phyloP scores from a whole-genome alignment of 2,329 filamentous ascomycete genomes.

The Cordyceps fumosorosea region DNA sequence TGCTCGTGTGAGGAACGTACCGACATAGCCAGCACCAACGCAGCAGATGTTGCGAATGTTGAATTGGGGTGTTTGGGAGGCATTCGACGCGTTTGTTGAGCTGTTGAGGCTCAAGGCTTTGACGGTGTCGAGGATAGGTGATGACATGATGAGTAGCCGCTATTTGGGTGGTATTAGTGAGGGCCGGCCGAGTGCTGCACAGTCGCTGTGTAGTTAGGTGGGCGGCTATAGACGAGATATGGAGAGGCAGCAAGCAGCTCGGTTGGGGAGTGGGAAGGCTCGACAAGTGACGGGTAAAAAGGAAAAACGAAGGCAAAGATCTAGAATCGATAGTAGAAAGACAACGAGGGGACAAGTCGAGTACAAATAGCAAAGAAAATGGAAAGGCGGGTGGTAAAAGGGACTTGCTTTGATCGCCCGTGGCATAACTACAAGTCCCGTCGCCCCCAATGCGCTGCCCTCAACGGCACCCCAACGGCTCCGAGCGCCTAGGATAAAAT shows the following conservation, averaged over 20 bases:
- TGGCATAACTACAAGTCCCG: neutral
- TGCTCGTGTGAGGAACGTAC: constrained; percentile 37
- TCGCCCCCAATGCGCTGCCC: neutral
- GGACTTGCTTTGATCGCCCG: neutral
- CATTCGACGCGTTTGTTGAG: constrained; percentile 23
- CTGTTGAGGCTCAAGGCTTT: constrained; percentile 28
- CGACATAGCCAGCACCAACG: constrained; percentile 70
- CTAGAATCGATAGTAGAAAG: neutral
- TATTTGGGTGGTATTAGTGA: neutral
- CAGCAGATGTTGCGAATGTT: constrained; percentile 59
- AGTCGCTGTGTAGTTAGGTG: neutral
- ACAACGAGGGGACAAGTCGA: neutral
- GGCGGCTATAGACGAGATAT: neutral
- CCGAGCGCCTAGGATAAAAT: neutral
- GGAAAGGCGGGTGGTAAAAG: neutral
- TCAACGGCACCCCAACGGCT: neutral
- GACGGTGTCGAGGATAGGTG: constrained; percentile 24
- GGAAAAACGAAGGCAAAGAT: neutral
- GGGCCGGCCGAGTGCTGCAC: neutral
- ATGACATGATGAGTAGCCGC: neutral
- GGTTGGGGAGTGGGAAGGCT: neutral
- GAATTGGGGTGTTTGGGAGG: constrained; percentile 22
- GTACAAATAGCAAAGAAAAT: neutral
- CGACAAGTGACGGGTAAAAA: neutral
- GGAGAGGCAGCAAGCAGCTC: neutral